Evolutionary conservation across 768 basidiomycete species (phyloP).

Genomic region (Tubosaeta sp.): DNA sequence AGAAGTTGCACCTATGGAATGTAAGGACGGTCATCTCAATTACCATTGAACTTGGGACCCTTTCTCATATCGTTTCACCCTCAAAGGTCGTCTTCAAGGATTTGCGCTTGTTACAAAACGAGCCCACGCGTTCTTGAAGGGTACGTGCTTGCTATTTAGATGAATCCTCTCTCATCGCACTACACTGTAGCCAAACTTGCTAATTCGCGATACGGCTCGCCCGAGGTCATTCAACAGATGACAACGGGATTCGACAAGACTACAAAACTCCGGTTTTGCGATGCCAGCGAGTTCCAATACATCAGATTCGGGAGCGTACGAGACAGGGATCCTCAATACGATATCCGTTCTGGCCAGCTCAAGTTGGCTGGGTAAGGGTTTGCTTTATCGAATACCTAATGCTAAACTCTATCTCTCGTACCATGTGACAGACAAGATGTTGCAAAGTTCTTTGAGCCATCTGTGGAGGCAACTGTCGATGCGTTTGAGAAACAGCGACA

Average conservation of each 20-base stretch:
- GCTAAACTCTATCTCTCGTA: not conserved
- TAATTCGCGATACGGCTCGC: slow-evolving; percentile 25
- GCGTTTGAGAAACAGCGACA: slow-evolving; percentile 31
- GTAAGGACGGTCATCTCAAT: slow-evolving; percentile 5
- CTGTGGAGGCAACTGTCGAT: slow-evolving; percentile 32
- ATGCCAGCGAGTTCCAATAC: slow-evolving; percentile 30
- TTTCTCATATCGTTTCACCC: not conserved
- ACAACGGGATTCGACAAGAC: slow-evolving; percentile 31
- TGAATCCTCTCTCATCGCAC: not conserved
- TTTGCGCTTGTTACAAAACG: slow-evolving; percentile 34
- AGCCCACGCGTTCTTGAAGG: slow-evolving; percentile 24
- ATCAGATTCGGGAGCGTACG: slow-evolving; percentile 36
- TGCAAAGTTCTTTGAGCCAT: slow-evolving; percentile 40
- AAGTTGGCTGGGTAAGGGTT: slow-evolving; percentile 34
- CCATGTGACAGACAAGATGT: slow-evolving; percentile 30
- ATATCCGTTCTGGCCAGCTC: slow-evolving; percentile 37
- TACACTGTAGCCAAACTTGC: slow-evolving; percentile 24
- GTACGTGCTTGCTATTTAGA: slow-evolving; percentile 11
- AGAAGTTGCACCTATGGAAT: slow-evolving; percentile 32
- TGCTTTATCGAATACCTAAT: no score
- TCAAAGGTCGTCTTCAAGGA: slow-evolving; percentile 35
- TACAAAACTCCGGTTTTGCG: slow-evolving; percentile 40
- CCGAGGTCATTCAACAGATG: slow-evolving; percentile 32
- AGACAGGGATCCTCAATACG: slow-evolving; percentile 31
- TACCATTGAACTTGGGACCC: no score